Evolutionary conservation across 495 filamentous ascomycete genomes (phyloP), one percentile per base, ranked within the genome.

Genomic region (Penicillium verhagenii): DNA sequence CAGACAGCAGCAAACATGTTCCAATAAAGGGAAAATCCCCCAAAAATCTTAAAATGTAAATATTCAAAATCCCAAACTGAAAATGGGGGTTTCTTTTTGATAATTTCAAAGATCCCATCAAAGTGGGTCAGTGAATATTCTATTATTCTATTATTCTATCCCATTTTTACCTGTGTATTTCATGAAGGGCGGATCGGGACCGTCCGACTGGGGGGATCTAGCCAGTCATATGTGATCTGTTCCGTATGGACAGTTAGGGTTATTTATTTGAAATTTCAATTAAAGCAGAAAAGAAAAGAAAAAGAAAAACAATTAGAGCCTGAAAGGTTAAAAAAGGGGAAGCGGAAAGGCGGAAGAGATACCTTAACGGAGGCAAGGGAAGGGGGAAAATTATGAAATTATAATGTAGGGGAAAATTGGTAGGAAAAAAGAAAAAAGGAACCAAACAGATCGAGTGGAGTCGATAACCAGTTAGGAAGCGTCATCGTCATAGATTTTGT

Each of bases 1-100:
- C 66, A 70, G 66, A 67, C 58, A 59, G 66, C 60, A 72, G 69
- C 69, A 75, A 75, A 72, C 69, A 73, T 61, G 49, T 59, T 53
- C 54, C 42, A 56, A 61, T 62, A 64, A 57, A 63, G 62, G 61
- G 53, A 46, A 52, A 39, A 45, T 24, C 31, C 19, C 14, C 6
- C 50, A 28, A 46, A 46, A 46, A 28, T 28, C 26, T 28, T 5
- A 19, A 23, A 48, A 35, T 20, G 5, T 35, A 10, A 48, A 35
- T 13, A 48, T n/a, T 20, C 4, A 31, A 25, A 37, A 13, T 35
- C 33, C 26, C 26, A 28, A 28, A 6, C 10, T 1, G 26, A 28
- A 28, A 28, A 28, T 2, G n/a, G n/a, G n/a, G n/a, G n/a, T n/a
- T n/a, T n/a, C n/a, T 45, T 45, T 26, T 46, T 10, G 24, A 58